Evolutionary conservation across 2,329 filamentous ascomycete genomes (phyloP), one percentile per base, ranked within the genome.

Genomic region (Amauroascus verrucosus): DNA sequence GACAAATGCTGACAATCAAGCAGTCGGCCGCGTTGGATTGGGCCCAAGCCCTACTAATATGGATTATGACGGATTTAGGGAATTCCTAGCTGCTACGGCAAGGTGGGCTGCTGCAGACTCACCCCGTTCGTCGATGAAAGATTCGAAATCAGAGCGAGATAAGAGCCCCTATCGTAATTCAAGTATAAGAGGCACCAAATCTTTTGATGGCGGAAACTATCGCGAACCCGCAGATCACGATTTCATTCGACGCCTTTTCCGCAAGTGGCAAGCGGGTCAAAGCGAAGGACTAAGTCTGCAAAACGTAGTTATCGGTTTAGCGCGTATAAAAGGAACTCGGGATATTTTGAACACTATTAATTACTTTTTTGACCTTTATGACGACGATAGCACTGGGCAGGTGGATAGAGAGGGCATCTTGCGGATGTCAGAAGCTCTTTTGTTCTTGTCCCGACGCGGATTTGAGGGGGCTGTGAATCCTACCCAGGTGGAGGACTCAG

Each of bases 331-430:
- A 68, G 91, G 93, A 7, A 89, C 86, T 53, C 84, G 85, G 45
- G 93, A 98, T 68, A 96, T 98, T 60, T 96, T 98, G 91, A 88
- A 88, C 28, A 93, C 87, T 55, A 97, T 98, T 64, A 93, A 84
- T 56, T 97, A 97, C 70, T 97, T 98, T 69, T 98, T 98, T 62
- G 88, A 96, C 63, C 80, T 98, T 0, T 96, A 97, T 67, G 93
- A 98, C 65, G 91, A 98, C 60, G 85, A 91, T 62, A 80, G 83
- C 1, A 89, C 95, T 65, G 93, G 93, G 24, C 88, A 82, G 61
- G 90, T 98, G 4, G 93, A 97, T 64, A 82, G 93, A 9, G 93
- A 98, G 69, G 93, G 93, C 5, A 98, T 98, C 54, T 70, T 98
- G 43, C 79, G 89, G 44, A 97, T 98, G 65, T 96, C 90, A 0